Percentiles rank a stretch among this genome's conserved stretches.
phyloP scores from a whole-genome alignment of 306 rosid genomes.

The Parietaria judaica region DNA sequence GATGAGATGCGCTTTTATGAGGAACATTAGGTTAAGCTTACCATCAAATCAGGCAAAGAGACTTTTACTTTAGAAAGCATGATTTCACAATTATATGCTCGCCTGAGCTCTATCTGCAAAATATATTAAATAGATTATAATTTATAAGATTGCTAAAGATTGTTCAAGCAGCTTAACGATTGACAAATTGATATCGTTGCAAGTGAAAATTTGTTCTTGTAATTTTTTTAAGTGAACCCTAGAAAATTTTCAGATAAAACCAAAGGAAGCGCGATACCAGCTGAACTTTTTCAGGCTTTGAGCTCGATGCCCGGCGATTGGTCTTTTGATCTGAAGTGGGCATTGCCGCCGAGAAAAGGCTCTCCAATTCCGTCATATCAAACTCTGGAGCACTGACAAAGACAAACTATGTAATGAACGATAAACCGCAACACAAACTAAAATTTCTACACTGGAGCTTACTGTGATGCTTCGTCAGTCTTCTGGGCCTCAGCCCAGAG shows the following conservation, averaged over 20 bases:
- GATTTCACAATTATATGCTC: slow-evolving; percentile 97
- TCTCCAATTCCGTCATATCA: slow-evolving; percentile 95
- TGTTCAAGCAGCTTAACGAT: too few relatives aligned
- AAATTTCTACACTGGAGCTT: slow-evolving; percentile 24
- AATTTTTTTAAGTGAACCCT: neutral
- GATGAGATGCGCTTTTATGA: slow-evolving; percentile 9
- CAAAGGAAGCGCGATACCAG: slow-evolving; percentile 42
- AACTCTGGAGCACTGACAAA: slow-evolving; percentile 88
- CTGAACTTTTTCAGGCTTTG: slow-evolving; percentile 80
- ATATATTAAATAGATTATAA: neutral
- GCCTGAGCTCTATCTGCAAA: slow-evolving; percentile 90
- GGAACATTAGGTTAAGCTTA: slow-evolving; percentile 32
- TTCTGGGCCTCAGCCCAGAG: slow-evolving; percentile 94
- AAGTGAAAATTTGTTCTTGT: too few relatives aligned
- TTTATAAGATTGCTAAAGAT: too few relatives aligned
- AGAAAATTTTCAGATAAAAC: slow-evolving; percentile 4
- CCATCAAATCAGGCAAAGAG: slow-evolving; percentile 90
- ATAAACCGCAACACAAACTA: slow-evolving; percentile 10
- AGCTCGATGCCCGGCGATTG: slow-evolving; percentile 38
- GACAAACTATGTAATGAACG: slow-evolving; percentile 14
- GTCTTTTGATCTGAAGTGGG: slow-evolving; percentile 51
- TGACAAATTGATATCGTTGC: too few relatives aligned
- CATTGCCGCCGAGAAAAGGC: slow-evolving; percentile 64
- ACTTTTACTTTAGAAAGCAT: slow-evolving; percentile 96
- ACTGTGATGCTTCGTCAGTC: slow-evolving; percentile 73